Evolutionary conservation across 768 basidiomycete species (phyloP).

Genomic region (Candolleomyces eurysporus): DNA sequence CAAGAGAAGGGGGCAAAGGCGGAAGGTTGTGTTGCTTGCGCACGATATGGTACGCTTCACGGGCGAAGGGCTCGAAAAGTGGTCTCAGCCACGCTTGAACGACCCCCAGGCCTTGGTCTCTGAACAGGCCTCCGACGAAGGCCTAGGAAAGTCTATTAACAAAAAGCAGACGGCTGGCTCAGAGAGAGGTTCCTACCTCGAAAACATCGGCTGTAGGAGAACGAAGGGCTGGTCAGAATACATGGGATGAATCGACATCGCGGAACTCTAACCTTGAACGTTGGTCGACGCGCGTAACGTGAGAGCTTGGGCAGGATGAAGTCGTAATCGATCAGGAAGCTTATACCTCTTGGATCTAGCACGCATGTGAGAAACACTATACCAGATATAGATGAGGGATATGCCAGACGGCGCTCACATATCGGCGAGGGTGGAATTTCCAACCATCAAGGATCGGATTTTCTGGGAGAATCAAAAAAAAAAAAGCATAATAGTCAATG

Average conservation of each 20-base stretch:
- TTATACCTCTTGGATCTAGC: slow-evolving; percentile 62
- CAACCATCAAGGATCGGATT: slow-evolving; percentile 74
- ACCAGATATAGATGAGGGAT: slow-evolving; percentile 2
- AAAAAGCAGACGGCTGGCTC: neutral
- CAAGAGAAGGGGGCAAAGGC: slow-evolving; percentile 31
- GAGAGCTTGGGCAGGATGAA: slow-evolving; percentile 73
- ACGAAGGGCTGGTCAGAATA: slow-evolving; percentile 3
- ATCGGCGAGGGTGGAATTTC: slow-evolving; percentile 68
- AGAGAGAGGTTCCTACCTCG: slow-evolving; percentile 47
- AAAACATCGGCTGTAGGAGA: slow-evolving; percentile 64
- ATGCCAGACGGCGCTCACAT: slow-evolving; percentile 42
- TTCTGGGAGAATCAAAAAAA: slow-evolving; percentile 48
- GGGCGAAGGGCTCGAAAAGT: slow-evolving; percentile 63
- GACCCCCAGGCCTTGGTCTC: slow-evolving; percentile 61
- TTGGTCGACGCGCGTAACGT: slow-evolving; percentile 65
- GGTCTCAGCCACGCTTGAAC: slow-evolving; percentile 58
- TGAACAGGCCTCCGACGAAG: slow-evolving; percentile 75
- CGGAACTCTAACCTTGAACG: slow-evolving; percentile 58
- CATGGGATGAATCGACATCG: slow-evolving; percentile 1
- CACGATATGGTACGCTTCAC: slow-evolving; percentile 59
- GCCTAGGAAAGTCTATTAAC: slow-evolving; percentile 36
- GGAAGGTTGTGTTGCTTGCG: slow-evolving; percentile 68
- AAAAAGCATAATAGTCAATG: slow-evolving; percentile 6
- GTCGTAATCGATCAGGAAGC: slow-evolving; percentile 56
- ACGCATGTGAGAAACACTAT: slow-evolving; percentile 2